Base-by-base conservation (phyloP, 2,329 filamentous ascomycete species). In the Blastomyces gilchristii region DNA sequence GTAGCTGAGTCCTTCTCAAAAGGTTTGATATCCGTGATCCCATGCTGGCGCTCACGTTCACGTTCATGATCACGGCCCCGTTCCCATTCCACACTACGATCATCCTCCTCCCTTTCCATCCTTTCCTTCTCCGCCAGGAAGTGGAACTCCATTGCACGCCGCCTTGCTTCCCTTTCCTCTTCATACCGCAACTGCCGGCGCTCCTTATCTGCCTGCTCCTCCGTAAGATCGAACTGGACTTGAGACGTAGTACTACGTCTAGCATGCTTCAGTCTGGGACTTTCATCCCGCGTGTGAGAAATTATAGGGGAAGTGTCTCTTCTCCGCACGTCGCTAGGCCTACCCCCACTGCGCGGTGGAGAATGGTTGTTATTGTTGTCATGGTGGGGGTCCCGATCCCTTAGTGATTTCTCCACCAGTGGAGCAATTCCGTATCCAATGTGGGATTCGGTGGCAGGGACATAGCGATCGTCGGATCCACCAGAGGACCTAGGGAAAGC, bases 151-250 rank as follows among this genome's bases (percentile, higher is more conserved):
- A 50, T 62, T 11, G 64, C 64, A 52, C 59, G 63, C 16, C 58
- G 63, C n/a, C 56, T 56, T 14, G 65, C 52, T 31, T 66, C 62
- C 60, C 63, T 65, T 39, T 67, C 63, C 41, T 68, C 63, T 50
- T 69, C 66, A 18, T 68, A 61, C 41, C 61, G 54, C 52, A 64
- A 60, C 11, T 65, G 69, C 41, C 71, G 71, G 60, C 73, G 72
- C 62, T 82, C 81, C 61, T 79, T 81, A 39, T 79, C 76, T 45
- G 74, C 76, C 71, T 85, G 82, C 69, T 84, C 82, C 57, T 84
- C 76, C 0, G 83, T 85, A 59, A 85, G 69, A 47, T 82, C 79
- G 66, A 86, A 86, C 62, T 81, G 80, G 8, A 86, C 84, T 64
- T 77, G 76, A 3, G 65, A 62, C 3, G 75, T 72, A 34, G 70